Evolutionary conservation across 2,329 filamentous ascomycete genomes (phyloP).

Genomic region (Fusarium ramigenum): DNA sequence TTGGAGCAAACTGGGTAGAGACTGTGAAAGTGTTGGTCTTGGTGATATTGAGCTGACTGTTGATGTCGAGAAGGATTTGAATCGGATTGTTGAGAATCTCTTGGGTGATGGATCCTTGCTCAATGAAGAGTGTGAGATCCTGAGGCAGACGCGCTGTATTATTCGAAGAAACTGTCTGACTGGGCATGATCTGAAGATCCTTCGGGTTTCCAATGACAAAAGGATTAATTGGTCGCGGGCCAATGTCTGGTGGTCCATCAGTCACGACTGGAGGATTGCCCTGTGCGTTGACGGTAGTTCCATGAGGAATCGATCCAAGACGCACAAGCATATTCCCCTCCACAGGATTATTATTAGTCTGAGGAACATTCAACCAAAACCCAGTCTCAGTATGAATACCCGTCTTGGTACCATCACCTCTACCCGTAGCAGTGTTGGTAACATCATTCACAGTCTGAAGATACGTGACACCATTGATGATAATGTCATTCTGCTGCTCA

Average conservation of each 20-base stretch:
- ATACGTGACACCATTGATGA: conserved; percentile 1
- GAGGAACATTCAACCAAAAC: conserved; percentile 5
- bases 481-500: conserved; percentile 3
- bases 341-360: background rate
- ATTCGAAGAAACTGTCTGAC: background rate
- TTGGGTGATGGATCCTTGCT: background rate
- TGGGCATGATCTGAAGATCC: background rate
- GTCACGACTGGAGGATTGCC: background rate
- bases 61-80: conserved; percentile 9
- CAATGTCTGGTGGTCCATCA: background rate
- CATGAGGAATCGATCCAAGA: conserved; percentile 3
- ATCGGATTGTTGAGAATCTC: background rate
- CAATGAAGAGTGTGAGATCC: background rate
- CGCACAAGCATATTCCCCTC: background rate
- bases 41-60: conserved; percentile 1
- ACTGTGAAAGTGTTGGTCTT: conserved; percentile 1
- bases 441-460: conserved; percentile 16
- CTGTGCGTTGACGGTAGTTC: conserved; percentile 9
- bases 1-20: background rate
- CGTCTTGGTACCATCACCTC: background rate
- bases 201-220: background rate
- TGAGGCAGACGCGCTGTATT: conserved; percentile 3
- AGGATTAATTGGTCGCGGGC: background rate
- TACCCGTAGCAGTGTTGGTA: background rate
- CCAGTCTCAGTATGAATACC: conserved; percentile 9